These are phyloP conservation scores for Cryptococcus floricola DNA, from an alignment of 1,284 basidiomycete genomes.

Conservation along the genomic window DNA sequence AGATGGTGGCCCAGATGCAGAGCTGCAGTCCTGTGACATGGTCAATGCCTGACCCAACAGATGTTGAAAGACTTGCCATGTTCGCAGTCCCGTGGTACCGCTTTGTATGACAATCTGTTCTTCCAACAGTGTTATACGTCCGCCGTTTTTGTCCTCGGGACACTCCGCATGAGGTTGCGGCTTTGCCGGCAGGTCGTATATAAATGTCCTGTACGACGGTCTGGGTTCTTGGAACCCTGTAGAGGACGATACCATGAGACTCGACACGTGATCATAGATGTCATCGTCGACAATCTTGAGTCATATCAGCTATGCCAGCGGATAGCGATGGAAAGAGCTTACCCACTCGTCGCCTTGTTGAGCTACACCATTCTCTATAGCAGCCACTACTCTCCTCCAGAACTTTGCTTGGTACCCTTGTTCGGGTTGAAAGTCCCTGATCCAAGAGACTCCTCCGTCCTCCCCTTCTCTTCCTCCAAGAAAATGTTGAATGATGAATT, in stretches of 20 bases:
- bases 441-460: background rate
- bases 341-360: background rate
- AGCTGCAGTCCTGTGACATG: slow-evolving; percentile 26
- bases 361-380: background rate
- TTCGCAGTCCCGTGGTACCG: slow-evolving; percentile 49
- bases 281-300: slow-evolving; percentile 38
- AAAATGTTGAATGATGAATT: slow-evolving; percentile 19
- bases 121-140: slow-evolving; percentile 43
- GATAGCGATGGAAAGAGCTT: background rate
- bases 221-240: slow-evolving; percentile 15
- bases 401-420: slow-evolving; percentile 2
- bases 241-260: slow-evolving; percentile 25
- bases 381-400: slow-evolving; percentile 1
- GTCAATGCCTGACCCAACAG: background rate
- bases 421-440: background rate
- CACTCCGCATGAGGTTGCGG: background rate
- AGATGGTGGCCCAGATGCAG: slow-evolving; percentile 41
- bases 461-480: background rate
- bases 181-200: slow-evolving; percentile 26
- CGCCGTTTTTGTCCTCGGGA: slow-evolving; percentile 4
- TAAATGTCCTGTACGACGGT: slow-evolving; percentile 47
- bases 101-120: slow-evolving; percentile 48
- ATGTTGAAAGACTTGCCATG: slow-evolving; percentile 33
- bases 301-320: background rate
- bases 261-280: slow-evolving; percentile 39